These are phyloP conservation scores for Physcia stellaris DNA, from an alignment of 495 filamentous ascomycete genomes.

Conservation along the genomic window DNA sequence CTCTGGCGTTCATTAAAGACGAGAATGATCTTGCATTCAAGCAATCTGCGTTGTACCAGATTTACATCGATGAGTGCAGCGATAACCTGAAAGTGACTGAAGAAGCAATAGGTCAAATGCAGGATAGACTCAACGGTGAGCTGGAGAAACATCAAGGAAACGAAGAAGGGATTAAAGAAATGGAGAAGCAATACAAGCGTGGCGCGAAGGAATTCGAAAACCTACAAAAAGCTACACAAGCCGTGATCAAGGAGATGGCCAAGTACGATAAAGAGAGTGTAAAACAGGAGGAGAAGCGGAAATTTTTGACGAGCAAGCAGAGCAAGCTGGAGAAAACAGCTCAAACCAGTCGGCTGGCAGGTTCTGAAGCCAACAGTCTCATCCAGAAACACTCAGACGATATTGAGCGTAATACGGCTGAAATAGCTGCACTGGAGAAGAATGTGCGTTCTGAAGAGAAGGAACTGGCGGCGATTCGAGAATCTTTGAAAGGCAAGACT, in stretches of 20 bases:
- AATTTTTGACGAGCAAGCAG: slow-evolving; percentile 75
- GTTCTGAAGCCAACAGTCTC: slow-evolving; percentile 60
- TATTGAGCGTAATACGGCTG: slow-evolving; percentile 55
- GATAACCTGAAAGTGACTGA: slow-evolving; percentile 83
- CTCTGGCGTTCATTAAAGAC: slow-evolving; percentile 71
- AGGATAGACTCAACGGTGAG: slow-evolving; percentile 74
- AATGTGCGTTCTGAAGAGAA: slow-evolving; percentile 65
- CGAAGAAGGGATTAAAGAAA: slow-evolving; percentile 77
- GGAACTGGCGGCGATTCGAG: slow-evolving; percentile 66
- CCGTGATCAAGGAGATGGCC: slow-evolving; percentile 73
- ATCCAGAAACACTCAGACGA: slow-evolving; percentile 66
- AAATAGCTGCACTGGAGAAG: slow-evolving; percentile 60
- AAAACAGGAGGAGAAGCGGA: slow-evolving; percentile 95
- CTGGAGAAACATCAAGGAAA: slow-evolving; percentile 85
- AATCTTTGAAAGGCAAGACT: slow-evolving; percentile 84
- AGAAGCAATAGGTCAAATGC: slow-evolving; percentile 80
- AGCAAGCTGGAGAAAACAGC: slow-evolving; percentile 92
- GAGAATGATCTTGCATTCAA: slow-evolving; percentile 88
- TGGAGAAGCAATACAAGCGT: slow-evolving; percentile 74
- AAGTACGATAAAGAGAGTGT: slow-evolving; percentile 91
- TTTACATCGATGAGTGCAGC: slow-evolving; percentile 73
- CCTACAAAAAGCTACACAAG: slow-evolving; percentile 69
- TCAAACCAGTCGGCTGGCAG: slow-evolving; percentile 49
- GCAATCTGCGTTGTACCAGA: slow-evolving; percentile 79
- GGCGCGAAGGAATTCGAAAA: slow-evolving; percentile 67